Percentiles rank a stretch among this genome's conserved stretches.
Evolutionary conservation across 352 stramenopile species (phyloP).

Genomic region (Phytophthora syringae): DNA sequence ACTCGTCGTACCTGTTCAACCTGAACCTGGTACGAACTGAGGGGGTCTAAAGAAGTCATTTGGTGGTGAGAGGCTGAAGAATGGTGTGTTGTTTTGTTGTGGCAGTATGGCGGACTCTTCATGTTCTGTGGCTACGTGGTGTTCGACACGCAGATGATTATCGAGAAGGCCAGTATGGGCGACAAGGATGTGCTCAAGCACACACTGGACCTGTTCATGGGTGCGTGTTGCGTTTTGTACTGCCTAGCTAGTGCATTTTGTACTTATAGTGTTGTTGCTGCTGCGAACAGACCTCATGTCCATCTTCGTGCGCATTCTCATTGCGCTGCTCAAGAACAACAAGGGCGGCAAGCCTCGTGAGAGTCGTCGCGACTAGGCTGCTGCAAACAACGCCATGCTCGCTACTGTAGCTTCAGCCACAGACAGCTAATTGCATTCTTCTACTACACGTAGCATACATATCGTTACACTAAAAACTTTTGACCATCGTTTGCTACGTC

Average conservation of each 20-base stretch:
- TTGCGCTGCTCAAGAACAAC: conserved; percentile 80
- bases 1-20: conserved; percentile 62
- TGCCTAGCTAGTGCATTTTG: no score
- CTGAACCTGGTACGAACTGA: conserved; percentile 56
- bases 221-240: conserved; percentile 40
- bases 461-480: no score
- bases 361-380: conserved; percentile 35
- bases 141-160: conserved; percentile 93
- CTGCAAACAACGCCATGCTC: background rate
- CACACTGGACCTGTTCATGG: conserved; percentile 87
- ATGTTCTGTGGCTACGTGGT: conserved; percentile 91
- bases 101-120: conserved; percentile 81
- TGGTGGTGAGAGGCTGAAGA: background rate
- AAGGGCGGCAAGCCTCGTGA: conserved; percentile 44
- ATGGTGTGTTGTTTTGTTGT: conserved; percentile 2
- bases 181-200: conserved; percentile 88
- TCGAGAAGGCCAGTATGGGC: conserved; percentile 83
- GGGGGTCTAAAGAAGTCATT: background rate
- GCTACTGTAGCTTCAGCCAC: no score
- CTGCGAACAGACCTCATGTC: conserved; percentile 73
- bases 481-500: conserved; percentile 28
- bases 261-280: conserved; percentile 4
- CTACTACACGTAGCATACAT: conserved; percentile 25
- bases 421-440: conserved; percentile 8
- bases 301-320: conserved; percentile 89